These are phyloP conservation scores for Boletus calvinii DNA, from an alignment of 1,284 basidiomycete species.

Conservation along the genomic window DNA sequence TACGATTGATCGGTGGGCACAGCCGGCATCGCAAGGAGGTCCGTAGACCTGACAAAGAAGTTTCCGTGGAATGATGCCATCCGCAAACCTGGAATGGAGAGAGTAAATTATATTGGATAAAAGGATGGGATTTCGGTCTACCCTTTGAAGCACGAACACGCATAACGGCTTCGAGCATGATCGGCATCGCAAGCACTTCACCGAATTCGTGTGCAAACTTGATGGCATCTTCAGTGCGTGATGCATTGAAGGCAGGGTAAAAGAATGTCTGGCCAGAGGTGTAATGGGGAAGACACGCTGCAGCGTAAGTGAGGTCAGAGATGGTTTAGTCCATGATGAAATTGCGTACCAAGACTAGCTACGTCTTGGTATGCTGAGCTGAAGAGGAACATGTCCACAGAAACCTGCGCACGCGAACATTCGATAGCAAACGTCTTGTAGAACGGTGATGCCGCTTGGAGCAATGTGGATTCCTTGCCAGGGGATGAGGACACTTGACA, in stretches of 20 bases:
- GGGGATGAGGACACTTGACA: constrained; percentile 12
- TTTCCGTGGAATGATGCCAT: constrained; percentile 99
- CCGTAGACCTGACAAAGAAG: constrained; percentile 98
- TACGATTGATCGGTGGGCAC: constrained; percentile 98
- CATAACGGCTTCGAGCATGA: constrained; percentile 97
- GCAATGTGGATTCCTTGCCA: constrained; percentile 75
- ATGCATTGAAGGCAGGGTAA: constrained; percentile 97
- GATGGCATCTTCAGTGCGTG: constrained; percentile 90
- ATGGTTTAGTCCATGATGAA: background rate
- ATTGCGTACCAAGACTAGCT: constrained; percentile 73
- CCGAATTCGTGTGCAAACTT: constrained; percentile 99
- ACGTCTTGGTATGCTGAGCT: constrained; percentile 94
- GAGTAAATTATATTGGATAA: constrained; percentile 6
- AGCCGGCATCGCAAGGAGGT: constrained; percentile 93
- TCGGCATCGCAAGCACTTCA: constrained; percentile 88
- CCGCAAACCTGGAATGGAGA: constrained; percentile 64
- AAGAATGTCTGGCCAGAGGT: constrained; percentile 98
- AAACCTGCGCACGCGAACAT: constrained; percentile 95
- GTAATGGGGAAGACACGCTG: constrained; percentile 92
- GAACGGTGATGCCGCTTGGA: constrained; percentile 89
- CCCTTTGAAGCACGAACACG: constrained; percentile 94
- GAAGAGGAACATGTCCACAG: constrained; percentile 99
- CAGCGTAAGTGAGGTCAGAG: constrained; percentile 10
- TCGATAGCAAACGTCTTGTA: constrained; percentile 99
- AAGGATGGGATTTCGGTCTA: constrained; percentile 29